Evolutionary conservation across 768 basidiomycete genomes (phyloP), one percentile per base, ranked within the genome.

Genomic region (Tylopilus sp.): DNA sequence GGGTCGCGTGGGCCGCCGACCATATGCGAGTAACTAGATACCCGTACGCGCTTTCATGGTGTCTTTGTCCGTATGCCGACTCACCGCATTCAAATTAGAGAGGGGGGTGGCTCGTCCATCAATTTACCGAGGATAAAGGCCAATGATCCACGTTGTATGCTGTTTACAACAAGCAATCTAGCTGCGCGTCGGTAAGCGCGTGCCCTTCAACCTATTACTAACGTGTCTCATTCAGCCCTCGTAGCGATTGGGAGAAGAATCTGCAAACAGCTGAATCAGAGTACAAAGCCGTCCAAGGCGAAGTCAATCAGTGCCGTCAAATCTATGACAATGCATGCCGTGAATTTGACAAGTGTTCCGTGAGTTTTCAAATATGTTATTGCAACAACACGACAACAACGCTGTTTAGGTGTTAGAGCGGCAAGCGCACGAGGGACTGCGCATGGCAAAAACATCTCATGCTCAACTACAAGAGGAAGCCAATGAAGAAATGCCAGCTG

Each of bases 401-500:
- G 9, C 40, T 44, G 25, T 50, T 29, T 31, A 70, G 70, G 28
- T 1, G 6, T 55, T 29, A 24, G 69, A 64, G 48, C 66, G 51
- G 42, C 48, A 37, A 14, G 55, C 64, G 40, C 33, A 63, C 17
- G 70, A 67, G 13, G 47, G n/a, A 24, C 53, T 66, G 50, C 63
- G 70, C 33, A 43, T 43, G 7, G 73, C 75, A 28, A 82, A 74
- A 63, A 30, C 55, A 8, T 59, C 56, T 2, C 67, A 80, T 36
- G 60, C 63, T 28, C 68, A 69, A 21, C 63, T 87, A 17, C 79
- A 85, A 56, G 72, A 78, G 31, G 85, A 87, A 55, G 76, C 78
- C 13, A 87, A 86, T 52, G 85, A 88, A 19, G 86, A 87, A 13
- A 72, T 86, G 65, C 85, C 87, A 2, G 80, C 79, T 8, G 78